Evolutionary conservation across 2,329 filamentous ascomycete genomes (phyloP).

Genomic region (Exophiala xenobiotica): DNA sequence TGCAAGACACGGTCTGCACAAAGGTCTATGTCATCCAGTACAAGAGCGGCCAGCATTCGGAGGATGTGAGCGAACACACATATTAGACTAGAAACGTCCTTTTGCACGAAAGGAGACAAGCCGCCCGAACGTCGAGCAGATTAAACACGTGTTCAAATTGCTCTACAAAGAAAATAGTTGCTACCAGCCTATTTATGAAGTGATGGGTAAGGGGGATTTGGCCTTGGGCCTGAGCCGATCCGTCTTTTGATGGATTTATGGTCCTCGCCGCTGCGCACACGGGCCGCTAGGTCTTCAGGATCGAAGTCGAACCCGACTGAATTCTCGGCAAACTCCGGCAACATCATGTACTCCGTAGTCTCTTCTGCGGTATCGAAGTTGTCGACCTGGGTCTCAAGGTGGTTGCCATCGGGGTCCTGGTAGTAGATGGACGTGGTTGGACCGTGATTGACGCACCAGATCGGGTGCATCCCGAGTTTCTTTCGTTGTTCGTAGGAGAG

Average conservation of each 20-base stretch:
- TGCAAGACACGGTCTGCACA: too few species aligned
- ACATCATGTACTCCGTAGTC: slow-evolving; percentile 2
- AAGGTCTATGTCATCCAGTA: too few species aligned
- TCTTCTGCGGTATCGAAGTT: slow-evolving; percentile 4
- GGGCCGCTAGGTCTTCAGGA: slow-evolving; percentile 1
- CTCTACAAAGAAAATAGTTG: too few species aligned
- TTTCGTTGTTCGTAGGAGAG: slow-evolving; percentile 6
- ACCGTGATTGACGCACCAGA: slow-evolving; percentile 11
- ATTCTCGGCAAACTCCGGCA: not conserved
- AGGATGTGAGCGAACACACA: too few species aligned
- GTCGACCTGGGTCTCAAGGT: not conserved
- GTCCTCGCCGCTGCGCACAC: slow-evolving; percentile 1
- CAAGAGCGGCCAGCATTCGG: too few species aligned
- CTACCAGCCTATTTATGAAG: too few species aligned
- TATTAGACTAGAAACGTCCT: too few species aligned
- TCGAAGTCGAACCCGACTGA: slow-evolving; percentile 4
- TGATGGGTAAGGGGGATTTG: not conserved
- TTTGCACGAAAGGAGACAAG: too few species aligned
- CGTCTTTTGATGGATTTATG: slow-evolving; percentile 5
- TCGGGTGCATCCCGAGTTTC: slow-evolving; percentile 1
- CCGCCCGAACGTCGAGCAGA: too few species aligned
- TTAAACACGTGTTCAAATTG: too few species aligned
- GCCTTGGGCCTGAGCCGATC: not conserved
- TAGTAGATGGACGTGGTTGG: slow-evolving; percentile 2
- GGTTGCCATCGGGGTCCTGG: slow-evolving; percentile 1